Conservation (phyloP, 768 basidiomycete species). For the Jaapia argillacea region DNA sequence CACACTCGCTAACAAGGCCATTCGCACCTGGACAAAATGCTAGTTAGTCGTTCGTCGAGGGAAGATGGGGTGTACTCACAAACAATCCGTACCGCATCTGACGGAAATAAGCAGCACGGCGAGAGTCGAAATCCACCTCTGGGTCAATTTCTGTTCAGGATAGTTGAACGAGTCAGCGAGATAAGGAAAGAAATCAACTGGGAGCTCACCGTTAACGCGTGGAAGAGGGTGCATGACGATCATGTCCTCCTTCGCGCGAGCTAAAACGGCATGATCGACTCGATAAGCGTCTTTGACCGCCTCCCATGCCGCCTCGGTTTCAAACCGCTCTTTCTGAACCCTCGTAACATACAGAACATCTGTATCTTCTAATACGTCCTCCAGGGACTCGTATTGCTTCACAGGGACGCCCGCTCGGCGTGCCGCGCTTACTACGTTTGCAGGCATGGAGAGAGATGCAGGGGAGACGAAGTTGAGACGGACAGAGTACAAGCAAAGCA, state of each 20-base stretch:
- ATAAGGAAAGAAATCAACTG: neutral
- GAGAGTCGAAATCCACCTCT: conserved; percentile 93
- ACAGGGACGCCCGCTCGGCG: conserved; percentile 76
- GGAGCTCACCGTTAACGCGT: conserved; percentile 64
- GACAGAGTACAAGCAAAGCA: conserved; percentile 87
- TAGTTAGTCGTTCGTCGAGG: neutral
- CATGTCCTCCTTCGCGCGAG: conserved; percentile 92
- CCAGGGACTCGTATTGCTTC: conserved; percentile 75
- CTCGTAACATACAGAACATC: conserved; percentile 97
- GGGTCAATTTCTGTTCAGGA: conserved; percentile 81
- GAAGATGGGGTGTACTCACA: conserved; percentile 40
- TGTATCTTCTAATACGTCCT: conserved; percentile 84
- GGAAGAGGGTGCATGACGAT: conserved; percentile 99
- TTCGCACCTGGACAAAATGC: conserved; percentile 43
- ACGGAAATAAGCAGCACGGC: conserved; percentile 93
- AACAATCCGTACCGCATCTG: conserved; percentile 98
- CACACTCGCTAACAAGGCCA: conserved; percentile 72
- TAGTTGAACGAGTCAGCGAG: conserved; percentile 5
- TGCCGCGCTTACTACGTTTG: conserved; percentile 71
- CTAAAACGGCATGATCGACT: conserved; percentile 88
- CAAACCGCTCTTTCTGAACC: conserved; percentile 91
- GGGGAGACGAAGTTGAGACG: conserved; percentile 95
- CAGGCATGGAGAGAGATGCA: conserved; percentile 79
- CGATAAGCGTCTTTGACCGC: conserved; percentile 88
- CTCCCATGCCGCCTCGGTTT: conserved; percentile 73